These are phyloP conservation scores for Datisca glomerata DNA, from an alignment of 306 rosid species.

Conservation along the genomic window DNA sequence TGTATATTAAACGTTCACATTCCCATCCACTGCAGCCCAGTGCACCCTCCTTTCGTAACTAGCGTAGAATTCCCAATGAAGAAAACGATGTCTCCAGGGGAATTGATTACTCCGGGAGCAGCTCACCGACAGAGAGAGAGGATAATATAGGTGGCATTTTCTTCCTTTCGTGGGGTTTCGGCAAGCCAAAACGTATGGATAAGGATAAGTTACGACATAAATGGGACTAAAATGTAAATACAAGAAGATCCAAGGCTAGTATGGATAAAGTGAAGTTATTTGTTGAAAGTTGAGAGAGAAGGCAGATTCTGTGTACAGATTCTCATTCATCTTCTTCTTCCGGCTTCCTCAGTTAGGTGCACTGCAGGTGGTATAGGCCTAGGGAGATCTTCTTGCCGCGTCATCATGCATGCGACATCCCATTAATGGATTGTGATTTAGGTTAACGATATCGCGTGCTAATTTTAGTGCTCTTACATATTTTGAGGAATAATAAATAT, in stretches of 20 bases:
- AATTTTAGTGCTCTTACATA: neutral
- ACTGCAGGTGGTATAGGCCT: neutral
- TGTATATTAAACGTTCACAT: neutral
- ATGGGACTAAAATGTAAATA: neutral
- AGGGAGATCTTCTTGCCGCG: neutral
- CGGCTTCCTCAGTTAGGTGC: slow-evolving; percentile 1
- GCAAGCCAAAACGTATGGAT: neutral
- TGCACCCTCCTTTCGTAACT: neutral
- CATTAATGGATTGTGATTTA: neutral
- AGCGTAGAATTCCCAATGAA: neutral
- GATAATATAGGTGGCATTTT: no score
- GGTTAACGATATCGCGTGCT: neutral
- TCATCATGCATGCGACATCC: neutral
- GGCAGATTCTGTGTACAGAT: slow-evolving; percentile 7
- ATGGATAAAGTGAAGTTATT: neutral
- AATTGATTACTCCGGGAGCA: slow-evolving; percentile 10
- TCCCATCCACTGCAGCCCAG: no score
- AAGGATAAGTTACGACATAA: neutral
- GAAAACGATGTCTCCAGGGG: neutral
- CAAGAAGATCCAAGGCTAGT: neutral
- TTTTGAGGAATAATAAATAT: no score
- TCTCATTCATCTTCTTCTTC: neutral
- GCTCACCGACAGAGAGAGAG: slow-evolving; percentile 12
- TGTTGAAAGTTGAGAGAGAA: slow-evolving; percentile 2
- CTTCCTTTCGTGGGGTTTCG: no score